Evolutionary conservation across 805 yeast species (phyloP), one percentile per base, ranked within the genome.

Genomic region (Starmerella khaoyaiensis): DNA sequence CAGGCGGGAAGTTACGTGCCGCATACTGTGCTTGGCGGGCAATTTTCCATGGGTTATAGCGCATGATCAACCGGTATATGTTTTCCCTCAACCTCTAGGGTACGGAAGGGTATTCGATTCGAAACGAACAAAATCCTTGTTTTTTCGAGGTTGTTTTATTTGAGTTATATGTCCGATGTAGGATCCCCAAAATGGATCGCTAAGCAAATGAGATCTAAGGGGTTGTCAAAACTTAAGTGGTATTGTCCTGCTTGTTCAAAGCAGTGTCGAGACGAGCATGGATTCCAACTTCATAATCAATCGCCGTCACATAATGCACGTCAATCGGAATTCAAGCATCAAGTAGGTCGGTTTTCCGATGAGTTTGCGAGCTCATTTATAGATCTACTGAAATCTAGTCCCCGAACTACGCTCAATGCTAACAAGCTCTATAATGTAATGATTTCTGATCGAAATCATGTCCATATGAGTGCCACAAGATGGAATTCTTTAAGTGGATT

Each of bases 261-360:
- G 52, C 99, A 90, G 60, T 86, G 97, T 56, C 63, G 96, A 38
- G 99, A 93, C 56, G 93, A 80, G 45, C 87, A 90, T 59, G 99
- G 98, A 19, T 90, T 80, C 63, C 78, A 79, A 51, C 79, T 87
- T 51, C 99, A 90, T 56, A 67, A 77, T n/a, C 66, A 68, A 45
- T 75, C 93, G n/a, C 82, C 80, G 31, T 65, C 79, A 1, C 99
- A 90, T 54, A 58, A 69, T 32, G 69, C 71, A 15, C 71, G 70
- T 36, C 69, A 79, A 30, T 57, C 65, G 15, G 62, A 66, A 4
- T 56, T 72, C 5, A 60, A 63, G 5, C 58, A 58, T 11, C 69
- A 72, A 14, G 63, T 82, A 1, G 72, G 68, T 11, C 67, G 70
- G 24, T 86, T 63, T 53, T 74, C 90, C 2, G 50, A 53, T 1